A percentile compares a stretch with the other conserved stretches of the same genome.
Evolutionary conservation across 2,329 filamentous ascomycete species (phyloP).

Genomic region (Fusarium azukiicola): DNA sequence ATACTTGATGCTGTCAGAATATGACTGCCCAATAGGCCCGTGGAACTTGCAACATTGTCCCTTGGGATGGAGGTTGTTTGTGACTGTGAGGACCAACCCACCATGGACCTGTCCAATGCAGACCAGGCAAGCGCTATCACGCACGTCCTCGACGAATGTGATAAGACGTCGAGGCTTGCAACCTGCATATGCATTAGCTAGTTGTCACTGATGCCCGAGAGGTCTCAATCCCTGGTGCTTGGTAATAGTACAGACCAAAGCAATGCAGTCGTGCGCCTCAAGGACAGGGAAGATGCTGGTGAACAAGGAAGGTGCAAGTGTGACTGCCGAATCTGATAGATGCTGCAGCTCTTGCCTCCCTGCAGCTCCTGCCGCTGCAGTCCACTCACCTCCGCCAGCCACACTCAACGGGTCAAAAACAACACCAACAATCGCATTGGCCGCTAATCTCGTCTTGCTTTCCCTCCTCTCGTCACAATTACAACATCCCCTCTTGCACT

Average conservation of each 20-base stretch:
- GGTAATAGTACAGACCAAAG: constrained; percentile 1
- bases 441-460: background rate
- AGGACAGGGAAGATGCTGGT: background rate
- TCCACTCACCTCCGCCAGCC: constrained; percentile 23
- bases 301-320: constrained; percentile 3
- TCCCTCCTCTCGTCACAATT: constrained; percentile 31
- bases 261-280: background rate
- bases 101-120: background rate
- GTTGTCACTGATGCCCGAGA: constrained; percentile 14
- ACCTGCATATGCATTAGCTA: constrained; percentile 17
- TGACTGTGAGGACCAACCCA: constrained; percentile 1
- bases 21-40: background rate
- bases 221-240: constrained; percentile 13
- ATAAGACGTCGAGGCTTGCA: background rate
- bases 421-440: constrained; percentile 6
- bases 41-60: background rate
- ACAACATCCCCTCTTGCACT: constrained; percentile 22
- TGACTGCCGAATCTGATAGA: constrained; percentile 18
- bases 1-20: background rate
- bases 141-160: background rate
- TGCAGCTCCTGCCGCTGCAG: constrained; percentile 25
- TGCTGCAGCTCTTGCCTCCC: constrained; percentile 1
- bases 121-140: background rate
- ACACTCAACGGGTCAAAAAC: constrained; percentile 25
- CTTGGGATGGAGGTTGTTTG: background rate